Evolutionary conservation across 805 yeast genomes (phyloP), one percentile per base, ranked within the genome.

Genomic region (Kluyveromyces nonfermentans): DNA sequence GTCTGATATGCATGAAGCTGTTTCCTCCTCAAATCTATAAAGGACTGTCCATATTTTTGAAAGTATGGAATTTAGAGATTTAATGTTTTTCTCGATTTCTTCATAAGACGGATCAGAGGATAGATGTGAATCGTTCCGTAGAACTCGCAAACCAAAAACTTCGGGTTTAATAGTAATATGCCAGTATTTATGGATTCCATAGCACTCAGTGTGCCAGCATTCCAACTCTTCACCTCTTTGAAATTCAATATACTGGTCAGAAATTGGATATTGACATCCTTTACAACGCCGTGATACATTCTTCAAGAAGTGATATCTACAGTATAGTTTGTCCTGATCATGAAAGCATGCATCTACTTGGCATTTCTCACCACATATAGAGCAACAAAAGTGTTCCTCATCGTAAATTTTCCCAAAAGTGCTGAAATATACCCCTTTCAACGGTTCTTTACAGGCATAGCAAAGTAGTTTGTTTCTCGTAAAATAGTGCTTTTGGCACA

Each of bases 141-240:
- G 54, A 1, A 56, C 42, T 4, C 64, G 61, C 18, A 71, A 64
- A 33, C 70, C 89, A 21, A 82, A 73, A 7, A 75, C 68, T 41
- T 74, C 80, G 0, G 83, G 73, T 1, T 82, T 74, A 18, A 93
- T 70, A 45, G 80, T 75, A 17, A 89, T 95, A 59, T 87, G 88
- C 98, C 98, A 93, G 57, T 87, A 89, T 63, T 89, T 89, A 68
- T 85, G 89, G 39, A 93, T 94, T 88, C 94, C 94, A 60, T 88
- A 93, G 69, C 99, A 93, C 61, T 94, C 97, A 1, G 97, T 97
- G 64, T 93, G 99, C 99, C 99, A 93, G 60, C 87, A 95, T 62
- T 89, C 95, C 46, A 85, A 82, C 52, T 82, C 75, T 18, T 96
- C 96, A 41, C 96, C 96, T 52, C 93, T 74, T 48, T 79, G 85